Base-by-base conservation (phyloP, 345 rosid genomes). In the Hypericum androsaemum region DNA sequence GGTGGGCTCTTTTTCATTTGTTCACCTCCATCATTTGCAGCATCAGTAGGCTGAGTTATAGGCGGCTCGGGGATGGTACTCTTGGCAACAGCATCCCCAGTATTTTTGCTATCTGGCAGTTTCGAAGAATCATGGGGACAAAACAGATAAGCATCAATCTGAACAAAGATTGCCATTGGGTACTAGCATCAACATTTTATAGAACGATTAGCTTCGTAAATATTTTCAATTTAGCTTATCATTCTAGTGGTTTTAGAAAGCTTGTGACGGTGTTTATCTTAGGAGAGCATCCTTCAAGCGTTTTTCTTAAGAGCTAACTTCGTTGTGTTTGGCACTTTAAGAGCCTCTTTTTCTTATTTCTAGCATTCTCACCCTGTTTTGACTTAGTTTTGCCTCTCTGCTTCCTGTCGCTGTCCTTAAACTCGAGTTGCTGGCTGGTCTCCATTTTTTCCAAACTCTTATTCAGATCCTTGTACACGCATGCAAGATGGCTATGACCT, bases 401-500 rank as follows among this genome's bases (percentile, higher is more conserved):
- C 65, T 78, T 75, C 78, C 74, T 76, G 63, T 77, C 75, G 66
- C 81, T 77, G 61, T 71, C 84, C 54, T 75, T 81, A 45, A 81
- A 70, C 66, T 63, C 70, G 53, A 52, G 58, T 43, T 52, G 65
- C 44, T 68, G 65, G 51, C 71, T 74, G 38, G 67, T 76, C 47
- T 59, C 65, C 60, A 64, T 64, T 69, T 62, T 69, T 67, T 0
- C 73, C 44, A 12, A 68, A 52, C 39, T 62, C 76, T 50, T 64
- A 42, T 72, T 82, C 47, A 74, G 60, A 71, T 87, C 86, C 71
- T 72, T 90, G 51, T 79, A 90, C 37, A 90, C 98, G 47, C 77
- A 95, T 37, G 96, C 96, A 63, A 90, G 77, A 72, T 90, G 98
- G 71, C 96, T 90, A 67, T 90, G 98, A 46, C 98, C 95, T 66